Conservation (phyloP, 805 yeast species). For the Torulaspora maleeae region DNA sequence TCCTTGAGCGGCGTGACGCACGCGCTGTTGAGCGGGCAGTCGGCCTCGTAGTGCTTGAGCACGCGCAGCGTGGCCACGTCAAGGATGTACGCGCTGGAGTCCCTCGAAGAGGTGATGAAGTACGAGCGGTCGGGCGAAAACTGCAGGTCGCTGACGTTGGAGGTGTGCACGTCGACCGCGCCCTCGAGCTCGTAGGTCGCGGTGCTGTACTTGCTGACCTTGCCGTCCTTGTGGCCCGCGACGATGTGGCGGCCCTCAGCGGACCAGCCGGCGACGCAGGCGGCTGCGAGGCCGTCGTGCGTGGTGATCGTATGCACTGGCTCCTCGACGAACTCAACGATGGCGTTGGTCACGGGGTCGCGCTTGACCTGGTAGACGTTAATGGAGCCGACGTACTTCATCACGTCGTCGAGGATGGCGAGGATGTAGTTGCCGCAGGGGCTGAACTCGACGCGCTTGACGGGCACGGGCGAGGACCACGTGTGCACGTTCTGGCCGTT, state of each 20-base stretch:
- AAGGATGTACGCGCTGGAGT: slow-evolving; percentile 72
- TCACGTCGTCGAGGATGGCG: slow-evolving; percentile 83
- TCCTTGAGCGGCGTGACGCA: slow-evolving; percentile 91
- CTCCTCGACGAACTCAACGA: slow-evolving; percentile 41
- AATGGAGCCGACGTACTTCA: slow-evolving; percentile 82
- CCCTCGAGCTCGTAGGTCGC: slow-evolving; percentile 66
- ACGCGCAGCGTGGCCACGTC: slow-evolving; percentile 72
- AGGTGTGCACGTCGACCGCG: slow-evolving; percentile 65
- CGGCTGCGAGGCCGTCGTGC: slow-evolving; percentile 55
- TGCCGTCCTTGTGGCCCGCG: slow-evolving; percentile 87
- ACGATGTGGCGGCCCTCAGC: slow-evolving; percentile 67
- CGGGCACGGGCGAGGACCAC: slow-evolving; percentile 79
- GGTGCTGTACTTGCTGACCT: slow-evolving; percentile 67
- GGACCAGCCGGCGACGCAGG: slow-evolving; percentile 83
- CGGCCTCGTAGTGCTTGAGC: slow-evolving; percentile 73
- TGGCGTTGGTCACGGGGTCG: slow-evolving; percentile 32
- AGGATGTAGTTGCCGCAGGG: slow-evolving; percentile 65
- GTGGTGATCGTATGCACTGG: slow-evolving; percentile 61
- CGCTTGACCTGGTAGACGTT: slow-evolving; percentile 58
- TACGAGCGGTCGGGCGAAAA: slow-evolving; percentile 82
- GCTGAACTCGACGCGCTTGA: slow-evolving; percentile 81
- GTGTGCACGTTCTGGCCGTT: slow-evolving; percentile 72
- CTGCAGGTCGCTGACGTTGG: slow-evolving; percentile 81
- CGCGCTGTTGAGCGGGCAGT: slow-evolving; percentile 93
- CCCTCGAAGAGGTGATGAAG: slow-evolving; percentile 89